phyloP scores from a whole-genome alignment of 768 basidiomycete species.

The Naganishia randhawae region DNA sequence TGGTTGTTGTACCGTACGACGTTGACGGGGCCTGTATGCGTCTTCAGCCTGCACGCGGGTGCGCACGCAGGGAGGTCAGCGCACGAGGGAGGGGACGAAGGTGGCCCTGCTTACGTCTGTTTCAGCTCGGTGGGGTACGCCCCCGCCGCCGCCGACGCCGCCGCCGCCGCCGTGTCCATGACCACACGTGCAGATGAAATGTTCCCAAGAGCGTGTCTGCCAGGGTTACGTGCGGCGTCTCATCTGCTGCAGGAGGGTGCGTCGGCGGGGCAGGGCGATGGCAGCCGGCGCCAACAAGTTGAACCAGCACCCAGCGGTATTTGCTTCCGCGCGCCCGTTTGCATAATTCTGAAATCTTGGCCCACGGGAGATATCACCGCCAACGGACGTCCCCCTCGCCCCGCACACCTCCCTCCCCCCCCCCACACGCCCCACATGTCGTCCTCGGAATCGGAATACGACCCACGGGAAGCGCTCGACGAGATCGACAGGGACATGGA shows the following conservation, averaged over 20 bases:
- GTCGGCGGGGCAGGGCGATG: too few species aligned
- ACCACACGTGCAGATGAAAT: too few species aligned
- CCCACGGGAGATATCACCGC: background rate
- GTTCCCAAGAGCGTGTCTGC: too few species aligned
- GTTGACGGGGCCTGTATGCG: constrained; percentile 69
- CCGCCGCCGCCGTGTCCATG: too few species aligned
- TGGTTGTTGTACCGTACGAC: constrained; percentile 89
- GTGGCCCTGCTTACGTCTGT: constrained; percentile 28
- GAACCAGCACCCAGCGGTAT: background rate
- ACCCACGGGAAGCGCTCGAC: constrained; percentile 32
- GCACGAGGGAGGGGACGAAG: background rate
- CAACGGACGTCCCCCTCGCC: background rate
- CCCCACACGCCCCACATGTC: constrained; percentile 7
- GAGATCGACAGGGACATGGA: constrained; percentile 34
- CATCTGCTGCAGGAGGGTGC: too few species aligned
- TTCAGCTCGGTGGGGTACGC: constrained; percentile 26
- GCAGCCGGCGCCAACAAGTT: too few species aligned
- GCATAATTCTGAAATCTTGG: background rate
- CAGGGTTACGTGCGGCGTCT: too few species aligned
- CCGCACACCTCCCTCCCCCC: background rate
- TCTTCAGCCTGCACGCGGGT: constrained; percentile 36
- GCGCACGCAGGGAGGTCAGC: background rate
- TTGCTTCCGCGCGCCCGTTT: background rate
- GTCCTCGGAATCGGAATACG: constrained; percentile 29
- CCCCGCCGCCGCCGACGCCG: too few species aligned